Evolutionary conservation across 2,329 filamentous ascomycete genomes (phyloP).

Genomic region (Pseudocercospora ulei): DNA sequence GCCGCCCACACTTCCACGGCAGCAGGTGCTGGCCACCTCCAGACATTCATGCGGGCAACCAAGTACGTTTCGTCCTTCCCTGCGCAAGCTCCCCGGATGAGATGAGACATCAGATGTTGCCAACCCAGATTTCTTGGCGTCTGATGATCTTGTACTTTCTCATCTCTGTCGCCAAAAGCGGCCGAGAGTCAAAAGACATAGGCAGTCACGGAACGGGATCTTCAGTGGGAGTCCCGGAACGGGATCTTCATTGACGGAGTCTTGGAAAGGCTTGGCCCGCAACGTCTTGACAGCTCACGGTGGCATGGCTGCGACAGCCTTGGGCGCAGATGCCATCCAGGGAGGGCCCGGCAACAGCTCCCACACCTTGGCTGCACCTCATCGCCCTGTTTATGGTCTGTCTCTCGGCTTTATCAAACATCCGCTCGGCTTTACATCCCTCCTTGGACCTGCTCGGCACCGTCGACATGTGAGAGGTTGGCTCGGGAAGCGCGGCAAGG

Average conservation of each 20-base stretch:
- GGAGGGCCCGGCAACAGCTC: slow-evolving; percentile 2
- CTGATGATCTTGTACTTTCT: neutral
- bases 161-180: slow-evolving; percentile 1
- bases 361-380: slow-evolving; percentile 8
- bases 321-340: slow-evolving; percentile 6
- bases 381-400: slow-evolving; percentile 3
- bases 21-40: neutral
- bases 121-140: slow-evolving; percentile 5
- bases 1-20: neutral
- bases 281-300: slow-evolving; percentile 2
- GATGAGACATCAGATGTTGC: slow-evolving; percentile 5
- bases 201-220: slow-evolving; percentile 5
- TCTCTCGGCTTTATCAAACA: slow-evolving; percentile 17
- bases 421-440: slow-evolving; percentile 13
- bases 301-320: neutral
- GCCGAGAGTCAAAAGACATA: slow-evolving; percentile 3
- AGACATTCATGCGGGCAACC: neutral
- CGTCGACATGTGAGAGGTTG: slow-evolving; percentile 2
- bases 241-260: too few species aligned
- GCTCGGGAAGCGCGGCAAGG: slow-evolving; percentile 1
- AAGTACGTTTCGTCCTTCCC: neutral
- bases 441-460: slow-evolving; percentile 1
- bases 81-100: slow-evolving; percentile 3
- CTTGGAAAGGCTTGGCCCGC: slow-evolving; percentile 7
- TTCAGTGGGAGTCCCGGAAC: slow-evolving; percentile 1